Base-by-base conservation (phyloP, 1,284 basidiomycete genomes). In the Ganoderma leucocontextum region DNA sequence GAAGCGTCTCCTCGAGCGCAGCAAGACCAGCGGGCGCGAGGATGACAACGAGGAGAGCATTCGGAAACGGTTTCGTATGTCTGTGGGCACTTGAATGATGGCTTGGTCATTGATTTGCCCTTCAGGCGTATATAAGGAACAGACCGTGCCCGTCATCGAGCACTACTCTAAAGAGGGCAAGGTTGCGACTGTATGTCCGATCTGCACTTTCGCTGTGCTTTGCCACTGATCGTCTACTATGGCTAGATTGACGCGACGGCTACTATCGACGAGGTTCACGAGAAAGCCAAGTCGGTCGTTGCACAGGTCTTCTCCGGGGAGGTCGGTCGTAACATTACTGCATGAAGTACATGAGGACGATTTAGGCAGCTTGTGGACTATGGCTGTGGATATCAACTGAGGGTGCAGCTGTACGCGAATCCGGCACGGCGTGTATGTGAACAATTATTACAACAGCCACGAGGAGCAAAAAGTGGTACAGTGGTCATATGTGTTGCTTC, bases 21-120 rank as follows among this genome's bases (percentile, higher is more conserved):
- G 92, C 44, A 93, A 99, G 86, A 99, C 97, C 0, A 96, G 94
- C 69, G 97, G 98, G 22, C 86, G 98, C 38, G 95, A 95, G 75
- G 98, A 99, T 77, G 98, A 99, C 80, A 99, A 99, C 79, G 86
- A 85, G 29, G 96, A 98, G 82, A 96, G 92, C 78, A 98, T 99
- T 83, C 93, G 90, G 83, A 99, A 99, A 83, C 93, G 98, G 15
- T 99, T 99, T 86, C 84, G 95, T 94, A 78, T 61, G 92, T 85
- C 8, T 22, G 38, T 62, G 36, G 35, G n/a, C 25, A 19, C 66
- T 58, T 4, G 7, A 0, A 41, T 7, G 4, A 33, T 29, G 3
- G 13, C 29, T 41, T 60, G 52, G 66, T 64, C 35, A 69, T 53
- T 63, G 35, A 36, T 63, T 15, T 39, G 59, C 8, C 44, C 15